These are phyloP conservation scores for Ensete glaucum DNA, from an alignment of 176 grass and related monocot genomes.

Conservation along the genomic window DNA sequence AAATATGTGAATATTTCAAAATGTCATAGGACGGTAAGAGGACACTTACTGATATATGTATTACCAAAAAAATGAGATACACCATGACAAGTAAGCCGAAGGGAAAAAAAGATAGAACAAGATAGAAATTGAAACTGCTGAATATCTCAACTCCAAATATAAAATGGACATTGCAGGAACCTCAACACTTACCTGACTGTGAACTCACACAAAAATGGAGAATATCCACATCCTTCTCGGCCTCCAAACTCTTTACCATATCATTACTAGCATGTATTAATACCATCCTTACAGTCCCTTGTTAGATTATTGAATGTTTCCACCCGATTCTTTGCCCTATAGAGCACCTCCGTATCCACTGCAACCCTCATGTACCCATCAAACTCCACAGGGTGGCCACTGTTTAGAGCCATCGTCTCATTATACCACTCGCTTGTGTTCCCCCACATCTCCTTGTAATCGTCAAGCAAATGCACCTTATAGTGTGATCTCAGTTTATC, in stretches of 20 bases:
- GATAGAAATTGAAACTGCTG: background rate
- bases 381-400: conserved; percentile 47
- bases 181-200: background rate
- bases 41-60: too few species aligned
- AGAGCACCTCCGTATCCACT: conserved; percentile 85
- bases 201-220: background rate
- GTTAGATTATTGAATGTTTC: conserved; percentile 97
- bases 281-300: conserved; percentile 93
- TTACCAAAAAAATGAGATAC: background rate
- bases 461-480: conserved; percentile 88
- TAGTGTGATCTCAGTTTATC: conserved; percentile 83
- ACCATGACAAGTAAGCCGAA: background rate
- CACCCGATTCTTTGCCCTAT: conserved; percentile 54
- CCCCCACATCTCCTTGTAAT: conserved; percentile 85
- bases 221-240: background rate
- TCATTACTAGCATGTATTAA: conserved; percentile 54
- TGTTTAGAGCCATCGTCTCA: conserved; percentile 53
- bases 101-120: background rate
- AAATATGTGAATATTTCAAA: too few species aligned
- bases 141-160: background rate
- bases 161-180: background rate
- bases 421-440: conserved; percentile 84
- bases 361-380: conserved; percentile 91
- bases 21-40: too few species aligned
- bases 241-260: background rate